A percentile compares a stretch with the other conserved stretches of the same genome.
Evolutionary conservation across 176 grass and related monocot genomes (phyloP).

Genomic region (Thinopyrum elongatum): DNA sequence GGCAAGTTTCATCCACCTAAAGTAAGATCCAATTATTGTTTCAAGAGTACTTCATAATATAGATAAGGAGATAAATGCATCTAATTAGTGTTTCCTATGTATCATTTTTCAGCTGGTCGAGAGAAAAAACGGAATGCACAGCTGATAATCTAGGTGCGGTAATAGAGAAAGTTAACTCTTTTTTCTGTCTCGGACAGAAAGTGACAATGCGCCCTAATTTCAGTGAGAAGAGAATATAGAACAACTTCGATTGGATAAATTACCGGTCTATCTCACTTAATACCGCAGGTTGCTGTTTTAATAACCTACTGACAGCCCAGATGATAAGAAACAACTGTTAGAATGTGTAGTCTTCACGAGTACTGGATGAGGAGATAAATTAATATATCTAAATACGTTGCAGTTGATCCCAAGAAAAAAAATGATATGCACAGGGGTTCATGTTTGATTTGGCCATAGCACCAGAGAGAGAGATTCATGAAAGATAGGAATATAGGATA

Average conservation of each 20-base stretch:
- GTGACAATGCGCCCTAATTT: not conserved
- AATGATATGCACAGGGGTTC: too few relatives aligned
- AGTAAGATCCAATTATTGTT: conserved; percentile 7
- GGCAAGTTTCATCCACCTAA: not conserved
- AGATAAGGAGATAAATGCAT: too few relatives aligned
- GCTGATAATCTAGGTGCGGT: not conserved
- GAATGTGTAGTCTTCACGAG: not conserved
- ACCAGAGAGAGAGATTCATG: too few relatives aligned
- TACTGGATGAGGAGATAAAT: not conserved
- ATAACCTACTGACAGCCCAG: not conserved
- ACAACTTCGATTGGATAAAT: not conserved
- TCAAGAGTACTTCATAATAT: too few relatives aligned
- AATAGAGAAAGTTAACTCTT: not conserved
- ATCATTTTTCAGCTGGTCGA: too few relatives aligned
- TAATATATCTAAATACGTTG: not conserved
- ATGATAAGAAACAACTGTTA: conserved; percentile 6
- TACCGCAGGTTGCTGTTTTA: not conserved
- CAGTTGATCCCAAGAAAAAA: not conserved
- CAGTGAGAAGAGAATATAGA: not conserved
- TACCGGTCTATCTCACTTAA: not conserved
- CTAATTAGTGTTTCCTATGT: too few relatives aligned
- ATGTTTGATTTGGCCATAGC: too few relatives aligned
- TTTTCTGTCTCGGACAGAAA: not conserved
- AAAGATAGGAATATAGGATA: too few relatives aligned
- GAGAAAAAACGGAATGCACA: too few relatives aligned